Evolutionary conservation across 352 stramenopile species (phyloP).

Genomic region (Aphanomyces cochlioides): DNA sequence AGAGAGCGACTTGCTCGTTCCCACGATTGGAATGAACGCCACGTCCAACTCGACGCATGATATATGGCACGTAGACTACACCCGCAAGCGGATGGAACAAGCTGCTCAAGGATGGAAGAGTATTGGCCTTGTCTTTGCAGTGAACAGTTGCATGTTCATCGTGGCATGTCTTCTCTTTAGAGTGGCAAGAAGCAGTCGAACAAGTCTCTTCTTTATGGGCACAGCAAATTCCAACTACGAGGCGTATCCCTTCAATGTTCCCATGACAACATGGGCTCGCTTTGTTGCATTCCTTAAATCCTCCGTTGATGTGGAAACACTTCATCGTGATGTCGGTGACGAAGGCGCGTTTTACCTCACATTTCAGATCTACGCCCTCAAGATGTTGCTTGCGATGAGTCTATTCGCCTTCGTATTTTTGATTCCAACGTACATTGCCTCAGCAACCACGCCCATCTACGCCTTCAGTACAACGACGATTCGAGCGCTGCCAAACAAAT

Average conservation of each 20-base stretch:
- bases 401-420: conserved; percentile 62
- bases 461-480: conserved; percentile 37
- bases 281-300: conserved; percentile 21
- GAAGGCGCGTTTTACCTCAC: conserved; percentile 83
- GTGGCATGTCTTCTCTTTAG: conserved; percentile 21
- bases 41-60: conserved; percentile 20
- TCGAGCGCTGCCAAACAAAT: conserved; percentile 69
- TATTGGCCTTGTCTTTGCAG: conserved; percentile 22
- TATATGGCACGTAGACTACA: conserved; percentile 31
- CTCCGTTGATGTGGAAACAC: conserved; percentile 10
- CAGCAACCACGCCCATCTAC: conserved; percentile 36
- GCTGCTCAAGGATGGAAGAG: conserved; percentile 26
- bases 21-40: not conserved
- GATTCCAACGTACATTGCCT: conserved; percentile 64
- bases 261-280: conserved; percentile 2
- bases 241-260: conserved; percentile 11
- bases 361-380: conserved; percentile 73
- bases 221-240: conserved; percentile 7
- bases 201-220: conserved; percentile 25
- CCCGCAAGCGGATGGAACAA: conserved; percentile 25
- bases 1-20: not conserved
- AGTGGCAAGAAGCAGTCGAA: conserved; percentile 24
- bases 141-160: conserved; percentile 20
- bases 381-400: conserved; percentile 57
- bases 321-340: conserved; percentile 43